phyloP scores from a whole-genome alignment of 768 basidiomycete genomes.

The Trametes sanguinea region DNA sequence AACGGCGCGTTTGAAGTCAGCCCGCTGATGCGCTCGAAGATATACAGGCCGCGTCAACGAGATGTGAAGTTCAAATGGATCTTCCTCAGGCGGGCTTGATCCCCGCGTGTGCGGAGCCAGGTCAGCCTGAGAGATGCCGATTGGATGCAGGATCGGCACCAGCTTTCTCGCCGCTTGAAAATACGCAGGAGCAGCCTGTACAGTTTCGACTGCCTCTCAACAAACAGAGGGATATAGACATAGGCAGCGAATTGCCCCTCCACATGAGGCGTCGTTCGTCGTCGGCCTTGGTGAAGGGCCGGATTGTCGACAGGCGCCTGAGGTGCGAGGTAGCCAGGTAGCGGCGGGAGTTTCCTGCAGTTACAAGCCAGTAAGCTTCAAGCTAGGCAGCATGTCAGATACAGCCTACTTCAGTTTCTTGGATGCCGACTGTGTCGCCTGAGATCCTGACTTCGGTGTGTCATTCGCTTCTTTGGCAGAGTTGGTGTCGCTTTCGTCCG shows the following conservation, averaged over 20 bases:
- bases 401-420: constrained; percentile 15
- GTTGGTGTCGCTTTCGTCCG: constrained; percentile 16
- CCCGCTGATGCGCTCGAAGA: constrained; percentile 76
- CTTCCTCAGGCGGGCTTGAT: constrained; percentile 4
- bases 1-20: constrained; percentile 67
- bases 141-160: constrained; percentile 51
- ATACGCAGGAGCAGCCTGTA: constrained; percentile 48
- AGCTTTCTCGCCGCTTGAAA: constrained; percentile 43
- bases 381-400: no score
- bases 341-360: constrained; percentile 54
- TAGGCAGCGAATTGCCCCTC: constrained; percentile 86
- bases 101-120: background rate
- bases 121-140: constrained; percentile 31
- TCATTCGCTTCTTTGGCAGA: background rate
- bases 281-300: constrained; percentile 80
- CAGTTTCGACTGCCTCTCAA: constrained; percentile 47
- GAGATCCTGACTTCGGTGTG: background rate
- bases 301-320: constrained; percentile 70
- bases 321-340: constrained; percentile 51
- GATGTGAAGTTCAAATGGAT: constrained; percentile 64
- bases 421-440: background rate
- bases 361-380: background rate
- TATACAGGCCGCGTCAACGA: constrained; percentile 84
- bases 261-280: constrained; percentile 72
- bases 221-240: constrained; percentile 66